These are phyloP conservation scores for Olyra latifolia DNA, from an alignment of 176 grass and related monocot genomes.

Conservation along the genomic window DNA sequence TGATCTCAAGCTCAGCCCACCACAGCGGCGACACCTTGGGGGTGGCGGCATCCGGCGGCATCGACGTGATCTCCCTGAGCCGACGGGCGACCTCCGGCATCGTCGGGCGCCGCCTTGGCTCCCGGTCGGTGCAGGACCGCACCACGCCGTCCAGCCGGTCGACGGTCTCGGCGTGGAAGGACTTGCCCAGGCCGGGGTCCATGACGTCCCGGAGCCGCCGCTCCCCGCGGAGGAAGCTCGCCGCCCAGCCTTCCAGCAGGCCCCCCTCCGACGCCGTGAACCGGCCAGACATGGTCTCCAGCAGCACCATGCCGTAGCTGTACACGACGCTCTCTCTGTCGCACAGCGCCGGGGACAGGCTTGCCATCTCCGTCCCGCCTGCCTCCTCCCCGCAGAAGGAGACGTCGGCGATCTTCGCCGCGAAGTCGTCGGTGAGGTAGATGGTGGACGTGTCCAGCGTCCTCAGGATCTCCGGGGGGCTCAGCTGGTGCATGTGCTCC, in stretches of 20 bases:
- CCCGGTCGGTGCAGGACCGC: constrained; percentile 56
- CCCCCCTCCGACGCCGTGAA: constrained; percentile 58
- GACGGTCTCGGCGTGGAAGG: constrained; percentile 44
- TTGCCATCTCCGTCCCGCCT: not conserved
- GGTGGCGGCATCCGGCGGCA: constrained; percentile 61
- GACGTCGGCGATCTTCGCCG: constrained; percentile 84
- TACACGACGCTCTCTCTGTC: constrained; percentile 61
- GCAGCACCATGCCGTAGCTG: constrained; percentile 83
- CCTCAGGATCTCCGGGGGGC: constrained; percentile 54
- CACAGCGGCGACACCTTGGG: constrained; percentile 82
- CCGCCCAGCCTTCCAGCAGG: constrained; percentile 61
- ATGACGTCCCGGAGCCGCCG: constrained; percentile 59
- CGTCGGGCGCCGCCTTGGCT: constrained; percentile 36
- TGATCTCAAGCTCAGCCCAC: constrained; percentile 93
- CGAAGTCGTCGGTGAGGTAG: constrained; percentile 88
- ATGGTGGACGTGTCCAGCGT: constrained; percentile 68
- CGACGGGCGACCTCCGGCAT: constrained; percentile 55
- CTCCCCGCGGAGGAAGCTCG: constrained; percentile 45
- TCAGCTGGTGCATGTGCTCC: constrained; percentile 86
- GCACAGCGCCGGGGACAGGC: not conserved
- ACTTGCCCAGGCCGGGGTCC: constrained; percentile 44
- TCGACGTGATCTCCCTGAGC: constrained; percentile 76
- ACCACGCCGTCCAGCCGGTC: constrained; percentile 49
- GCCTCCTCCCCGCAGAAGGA: constrained; percentile 46
- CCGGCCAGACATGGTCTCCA: constrained; percentile 72